Evolutionary conservation across 176 grass and related monocot species (phyloP), one percentile per base, ranked within the genome.

Genomic region (Olyra latifolia): DNA sequence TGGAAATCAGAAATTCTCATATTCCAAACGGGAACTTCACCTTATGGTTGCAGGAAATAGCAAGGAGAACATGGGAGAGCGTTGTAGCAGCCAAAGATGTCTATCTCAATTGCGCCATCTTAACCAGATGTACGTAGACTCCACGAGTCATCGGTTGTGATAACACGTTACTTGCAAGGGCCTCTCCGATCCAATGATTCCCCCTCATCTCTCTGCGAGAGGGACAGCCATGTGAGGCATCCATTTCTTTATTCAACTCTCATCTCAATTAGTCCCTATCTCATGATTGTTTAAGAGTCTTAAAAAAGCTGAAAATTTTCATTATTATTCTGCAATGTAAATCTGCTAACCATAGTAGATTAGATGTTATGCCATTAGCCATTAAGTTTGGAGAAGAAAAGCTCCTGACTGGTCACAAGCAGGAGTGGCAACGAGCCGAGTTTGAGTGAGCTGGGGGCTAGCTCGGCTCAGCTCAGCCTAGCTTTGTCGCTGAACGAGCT

Each of bases 171-270:
- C 87, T 75, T 88, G 72, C 56, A 57, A 72, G 79, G 72, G 35
- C 61, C 42, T 52, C 45, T 8, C 52, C 64, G 54, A 63, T 71
- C 76, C 77, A 69, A 63, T 57, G 77, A 85, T 72, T 74, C 74
- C 61, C 16, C 35, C 3, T 5, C 72, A 1, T 44, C 80, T 23
- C 80, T 23, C 56, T 3, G 14, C 53, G 87, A 81, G 48, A 77
- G 87, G 62, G 82, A 89, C 82, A 17, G 39, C 71, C 87, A 89
- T 85, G 82, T 85, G 82, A 85, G 56, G 20, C 76, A 6, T 38
- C 71, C 77, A 65, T 65, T 57, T 89, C 77, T 85, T 75, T 71
- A 30, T 81, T 81, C 82, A 76, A 30, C 28, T 24, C 71, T 45
- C 77, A 81, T 71, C 77, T 46, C 77, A 70, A 85, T 71, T 76